phyloP scores from a whole-genome alignment of 2,329 filamentous ascomycete genomes.

The Colletotrichum acutatum region DNA sequence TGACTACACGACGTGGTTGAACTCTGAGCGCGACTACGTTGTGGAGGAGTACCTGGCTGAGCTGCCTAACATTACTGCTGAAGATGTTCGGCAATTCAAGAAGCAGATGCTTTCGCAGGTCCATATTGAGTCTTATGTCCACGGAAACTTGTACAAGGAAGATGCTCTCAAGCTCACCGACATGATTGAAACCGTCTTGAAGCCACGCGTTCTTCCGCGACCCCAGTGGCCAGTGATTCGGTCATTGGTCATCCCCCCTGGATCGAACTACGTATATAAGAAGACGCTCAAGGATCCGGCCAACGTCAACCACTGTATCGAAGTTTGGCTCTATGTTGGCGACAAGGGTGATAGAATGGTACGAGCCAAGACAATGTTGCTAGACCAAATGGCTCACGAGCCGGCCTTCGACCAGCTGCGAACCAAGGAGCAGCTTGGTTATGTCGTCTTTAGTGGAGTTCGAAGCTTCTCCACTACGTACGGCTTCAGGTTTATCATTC shows the following conservation, averaged over 20 bases:
- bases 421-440: slow-evolving; percentile 97
- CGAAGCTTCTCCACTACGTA: slow-evolving; percentile 80
- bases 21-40: slow-evolving; percentile 79
- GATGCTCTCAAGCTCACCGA: slow-evolving; percentile 89
- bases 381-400: slow-evolving; percentile 92
- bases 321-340: slow-evolving; percentile 80
- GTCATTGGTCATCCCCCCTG: slow-evolving; percentile 80
- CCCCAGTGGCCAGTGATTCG: slow-evolving; percentile 84
- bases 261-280: slow-evolving; percentile 86
- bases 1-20: slow-evolving; percentile 84
- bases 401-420: slow-evolving; percentile 94
- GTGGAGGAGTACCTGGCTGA: slow-evolving; percentile 85
- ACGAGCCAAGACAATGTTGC: slow-evolving; percentile 81
- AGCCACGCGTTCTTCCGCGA: slow-evolving; percentile 77
- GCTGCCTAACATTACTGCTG: slow-evolving; percentile 77
- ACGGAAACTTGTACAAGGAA: slow-evolving; percentile 95
- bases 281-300: slow-evolving; percentile 84
- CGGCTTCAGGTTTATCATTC: slow-evolving; percentile 89
- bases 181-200: slow-evolving; percentile 81
- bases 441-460: slow-evolving; percentile 90
- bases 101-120: slow-evolving; percentile 84
- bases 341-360: slow-evolving; percentile 74
- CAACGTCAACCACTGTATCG: slow-evolving; percentile 89
- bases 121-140: slow-evolving; percentile 87
- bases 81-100: slow-evolving; percentile 81